These are phyloP conservation scores for Parastagonospora avenae DNA, from an alignment of 2,329 filamentous ascomycete species.

Conservation along the genomic window DNA sequence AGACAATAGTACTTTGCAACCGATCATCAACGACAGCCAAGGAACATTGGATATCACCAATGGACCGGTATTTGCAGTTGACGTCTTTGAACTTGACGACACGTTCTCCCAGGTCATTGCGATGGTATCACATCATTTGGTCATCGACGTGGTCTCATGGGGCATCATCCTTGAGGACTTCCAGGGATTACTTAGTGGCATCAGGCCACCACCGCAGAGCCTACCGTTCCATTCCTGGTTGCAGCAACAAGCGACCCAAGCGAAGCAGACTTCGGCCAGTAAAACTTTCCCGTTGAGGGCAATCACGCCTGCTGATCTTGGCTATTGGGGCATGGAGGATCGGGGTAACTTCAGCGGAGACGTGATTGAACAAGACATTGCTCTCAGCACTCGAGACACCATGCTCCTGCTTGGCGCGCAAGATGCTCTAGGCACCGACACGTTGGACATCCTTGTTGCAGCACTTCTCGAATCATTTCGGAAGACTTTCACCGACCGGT, in stretches of 20 bases:
- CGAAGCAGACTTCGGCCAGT: constrained; percentile 26
- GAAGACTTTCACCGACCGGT: constrained; percentile 49
- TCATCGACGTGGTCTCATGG: constrained; percentile 49
- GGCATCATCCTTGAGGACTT: constrained; percentile 47
- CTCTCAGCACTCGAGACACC: constrained; percentile 38
- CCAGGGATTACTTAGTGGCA: constrained; percentile 38
- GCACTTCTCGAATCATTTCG: constrained; percentile 51
- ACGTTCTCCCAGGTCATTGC: constrained; percentile 41
- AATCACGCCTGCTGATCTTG: constrained; percentile 33
- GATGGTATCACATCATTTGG: constrained; percentile 46
- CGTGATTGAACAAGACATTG: constrained; percentile 34
- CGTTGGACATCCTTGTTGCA: constrained; percentile 44
- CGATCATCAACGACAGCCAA: constrained; percentile 37
- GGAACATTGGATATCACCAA: constrained; percentile 37
- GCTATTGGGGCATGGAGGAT: constrained; percentile 48
- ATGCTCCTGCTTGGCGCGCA: constrained; percentile 41
- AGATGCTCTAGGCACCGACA: constrained; percentile 42
- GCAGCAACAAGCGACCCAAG: constrained; percentile 37
- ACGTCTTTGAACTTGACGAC: constrained; percentile 48
- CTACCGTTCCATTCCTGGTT: constrained; percentile 47
- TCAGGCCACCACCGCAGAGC: constrained; percentile 30
- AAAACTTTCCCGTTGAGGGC: constrained; percentile 33
- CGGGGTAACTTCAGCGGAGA: constrained; percentile 42
- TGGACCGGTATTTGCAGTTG: constrained; percentile 49
- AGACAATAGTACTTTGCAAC: constrained; percentile 18